These are phyloP conservation scores for Ophiocordyceps sinensis DNA, from an alignment of 2,329 filamentous ascomycete genomes.

Conservation along the genomic window DNA sequence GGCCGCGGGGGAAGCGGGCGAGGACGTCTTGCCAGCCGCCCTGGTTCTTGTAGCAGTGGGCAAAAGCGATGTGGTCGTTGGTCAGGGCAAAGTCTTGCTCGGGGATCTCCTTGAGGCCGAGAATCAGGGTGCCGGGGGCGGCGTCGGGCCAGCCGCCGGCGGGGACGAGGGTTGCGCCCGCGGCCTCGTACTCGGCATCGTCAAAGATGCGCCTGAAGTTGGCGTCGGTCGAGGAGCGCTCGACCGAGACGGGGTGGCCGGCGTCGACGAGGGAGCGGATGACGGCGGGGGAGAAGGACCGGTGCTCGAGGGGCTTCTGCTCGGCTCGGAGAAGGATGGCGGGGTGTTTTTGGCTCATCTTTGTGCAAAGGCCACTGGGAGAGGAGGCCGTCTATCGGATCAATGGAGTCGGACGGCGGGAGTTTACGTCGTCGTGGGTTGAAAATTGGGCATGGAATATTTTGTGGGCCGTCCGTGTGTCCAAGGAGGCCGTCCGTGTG, in stretches of 20 bases:
- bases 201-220: constrained; percentile 53
- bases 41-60: constrained; percentile 65
- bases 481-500: too few species aligned
- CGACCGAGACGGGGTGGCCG: constrained; percentile 54
- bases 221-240: constrained; percentile 29
- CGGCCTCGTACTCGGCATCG: constrained; percentile 44
- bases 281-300: constrained; percentile 28
- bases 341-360: constrained; percentile 16
- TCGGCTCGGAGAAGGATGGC: constrained; percentile 41
- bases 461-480: too few species aligned
- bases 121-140: constrained; percentile 52
- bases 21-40: constrained; percentile 67
- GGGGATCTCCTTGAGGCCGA: constrained; percentile 68
- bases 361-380: background rate
- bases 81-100: constrained; percentile 45
- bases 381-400: too few species aligned
- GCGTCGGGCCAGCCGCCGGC: constrained; percentile 55
- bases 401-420: too few species aligned
- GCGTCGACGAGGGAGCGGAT: constrained; percentile 45
- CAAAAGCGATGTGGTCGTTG: constrained; percentile 43
- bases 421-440: too few species aligned
- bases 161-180: constrained; percentile 50
- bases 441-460: too few species aligned
- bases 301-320: constrained; percentile 44
- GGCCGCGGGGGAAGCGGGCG: constrained; percentile 60